Base-by-base conservation (phyloP, 257 asterid species). In the Parsonsia alboflavescens region DNA sequence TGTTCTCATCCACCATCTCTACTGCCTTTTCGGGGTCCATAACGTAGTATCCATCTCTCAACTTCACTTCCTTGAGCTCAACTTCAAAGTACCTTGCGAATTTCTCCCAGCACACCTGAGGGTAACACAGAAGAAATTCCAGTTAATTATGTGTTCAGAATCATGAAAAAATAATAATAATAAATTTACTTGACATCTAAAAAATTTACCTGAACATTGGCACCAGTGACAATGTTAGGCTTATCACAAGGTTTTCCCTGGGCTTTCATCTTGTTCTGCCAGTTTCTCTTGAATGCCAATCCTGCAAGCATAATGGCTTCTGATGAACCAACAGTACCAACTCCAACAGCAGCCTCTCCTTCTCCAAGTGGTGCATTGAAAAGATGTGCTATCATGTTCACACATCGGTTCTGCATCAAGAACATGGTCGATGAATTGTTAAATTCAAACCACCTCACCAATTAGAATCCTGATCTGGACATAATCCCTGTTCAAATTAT, bases 261-360 rank as follows among this genome's bases (percentile, higher is more conserved):
- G 2, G 73, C 81, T 75, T 80, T 93, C 96, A 89, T 91, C 85
- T 89, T 93, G 89, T 93, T 91, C 74, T 93, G 98, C 98, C 98
- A 93, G 63, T 78, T 80, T 46, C 98, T 84, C 85, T 93, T 93
- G 90, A 93, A 91, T 1, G 98, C 98, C 67, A 93, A 75, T 2
- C 98, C 98, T n/a, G 98, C 98, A 9, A 91, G 87, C 98, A 91
- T 91, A 45, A 93, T 93, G 70, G 98, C 98, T 76, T 93, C 98
- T 21, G 98, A 93, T 5, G 98, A 93, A 5, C 98, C 98, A 1
- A 93, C 98, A 0, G 98, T 93, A 63, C 98, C 97, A 26, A 89
- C 96, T 4, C 98, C 98, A 24, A 93, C 85, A 0, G 98, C 97
- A 0, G 97, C 62, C 85, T 93, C 95, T 1, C 82, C 88, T 0